Conservation (phyloP, 257 asterid genomes). For the Capsicum chinense region DNA sequence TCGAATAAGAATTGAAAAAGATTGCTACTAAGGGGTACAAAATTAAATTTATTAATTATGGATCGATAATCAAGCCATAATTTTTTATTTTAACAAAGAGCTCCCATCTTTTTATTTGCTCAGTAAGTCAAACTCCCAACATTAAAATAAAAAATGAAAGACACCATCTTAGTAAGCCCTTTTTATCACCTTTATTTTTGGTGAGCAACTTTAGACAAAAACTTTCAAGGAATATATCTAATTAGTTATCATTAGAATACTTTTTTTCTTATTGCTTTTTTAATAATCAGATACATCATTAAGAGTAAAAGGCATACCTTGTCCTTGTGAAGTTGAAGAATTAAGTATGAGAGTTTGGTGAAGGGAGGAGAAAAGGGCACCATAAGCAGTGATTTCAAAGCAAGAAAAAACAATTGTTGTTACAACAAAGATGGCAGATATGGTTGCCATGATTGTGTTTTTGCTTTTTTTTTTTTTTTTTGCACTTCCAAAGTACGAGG, state of each 20-base stretch:
- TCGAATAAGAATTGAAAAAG: not conserved
- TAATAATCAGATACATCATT: not conserved
- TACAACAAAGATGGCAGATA: constrained; percentile 25
- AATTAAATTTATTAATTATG: not conserved
- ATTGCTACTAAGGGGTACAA: not conserved
- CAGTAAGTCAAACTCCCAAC: no score
- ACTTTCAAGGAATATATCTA: no score
- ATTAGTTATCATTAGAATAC: no score
- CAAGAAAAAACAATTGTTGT: constrained; percentile 33
- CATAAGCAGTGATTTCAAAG: constrained; percentile 37
- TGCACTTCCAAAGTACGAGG: not conserved
- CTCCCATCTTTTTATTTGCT: no score
- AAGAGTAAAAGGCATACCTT: constrained; percentile 34
- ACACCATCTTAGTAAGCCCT: no score
- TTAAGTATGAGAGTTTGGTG: constrained; percentile 40
- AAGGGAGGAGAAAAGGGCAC: constrained; percentile 44
- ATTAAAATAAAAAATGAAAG: no score
- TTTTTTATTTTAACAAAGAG: not conserved
- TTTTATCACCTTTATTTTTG: no score
- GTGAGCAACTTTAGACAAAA: not conserved
- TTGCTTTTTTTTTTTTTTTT: not conserved
- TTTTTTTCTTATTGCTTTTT: no score
- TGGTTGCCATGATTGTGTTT: not conserved
- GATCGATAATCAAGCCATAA: not conserved
- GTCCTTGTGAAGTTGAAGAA: constrained; percentile 40